Conservation (phyloP, 768 basidiomycete species). For the Rhodotorula diobovata region DNA sequence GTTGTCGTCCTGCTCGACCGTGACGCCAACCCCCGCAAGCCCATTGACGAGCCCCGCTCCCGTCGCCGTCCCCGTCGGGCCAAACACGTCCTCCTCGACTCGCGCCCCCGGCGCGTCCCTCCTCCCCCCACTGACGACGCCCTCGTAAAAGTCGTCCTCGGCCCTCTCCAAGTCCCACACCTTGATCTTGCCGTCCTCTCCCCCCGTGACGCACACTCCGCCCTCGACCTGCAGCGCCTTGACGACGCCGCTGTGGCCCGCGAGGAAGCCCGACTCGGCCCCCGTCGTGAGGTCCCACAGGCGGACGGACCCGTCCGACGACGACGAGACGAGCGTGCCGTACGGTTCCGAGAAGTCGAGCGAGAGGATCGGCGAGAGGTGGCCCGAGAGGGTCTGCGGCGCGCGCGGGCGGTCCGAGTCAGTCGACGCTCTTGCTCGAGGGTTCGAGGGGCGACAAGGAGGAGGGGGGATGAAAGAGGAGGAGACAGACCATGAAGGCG, state of each 20-base stretch:
- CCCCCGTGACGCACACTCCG: conserved; percentile 81
- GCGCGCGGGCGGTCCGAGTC: background rate
- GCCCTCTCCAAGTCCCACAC: conserved; percentile 71
- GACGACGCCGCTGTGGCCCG: conserved; percentile 59
- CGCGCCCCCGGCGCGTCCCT: too few relatives aligned
- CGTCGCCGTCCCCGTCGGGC: background rate
- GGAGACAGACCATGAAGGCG: conserved; percentile 70
- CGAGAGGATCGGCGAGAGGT: conserved; percentile 73
- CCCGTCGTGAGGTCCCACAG: conserved; percentile 94
- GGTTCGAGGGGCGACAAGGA: background rate
- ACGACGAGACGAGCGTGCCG: conserved; percentile 81
- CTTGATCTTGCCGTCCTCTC: conserved; percentile 74
- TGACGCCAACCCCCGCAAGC: background rate
- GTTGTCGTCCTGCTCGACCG: conserved; percentile 10
- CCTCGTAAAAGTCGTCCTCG: conserved; percentile 51
- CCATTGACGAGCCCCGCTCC: conserved; percentile 8
- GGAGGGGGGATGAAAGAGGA: background rate
- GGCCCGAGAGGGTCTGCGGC: conserved; percentile 76
- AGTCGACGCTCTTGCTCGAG: too few relatives aligned
- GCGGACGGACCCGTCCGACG: conserved; percentile 71
- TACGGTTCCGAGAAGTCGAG: conserved; percentile 97
- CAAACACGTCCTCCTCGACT: conserved; percentile 38
- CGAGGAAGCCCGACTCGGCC: conserved; percentile 73
- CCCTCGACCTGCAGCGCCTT: conserved; percentile 92
- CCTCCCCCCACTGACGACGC: background rate